These are phyloP conservation scores for Sporothrix humicola DNA, from an alignment of 2,329 filamentous ascomycete species.

Conservation along the genomic window DNA sequence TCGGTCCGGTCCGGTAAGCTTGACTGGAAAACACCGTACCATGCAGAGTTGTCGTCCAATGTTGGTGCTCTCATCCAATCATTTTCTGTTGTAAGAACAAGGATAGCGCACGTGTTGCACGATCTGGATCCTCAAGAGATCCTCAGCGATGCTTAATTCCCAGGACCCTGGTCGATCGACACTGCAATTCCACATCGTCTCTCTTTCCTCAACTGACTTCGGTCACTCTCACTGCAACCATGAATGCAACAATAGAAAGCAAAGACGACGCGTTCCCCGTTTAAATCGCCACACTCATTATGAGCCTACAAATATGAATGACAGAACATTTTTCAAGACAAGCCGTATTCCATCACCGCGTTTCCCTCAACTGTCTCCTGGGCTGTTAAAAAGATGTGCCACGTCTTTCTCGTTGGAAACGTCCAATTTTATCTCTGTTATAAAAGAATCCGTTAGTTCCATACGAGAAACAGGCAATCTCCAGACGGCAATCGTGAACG, in stretches of 20 bases:
- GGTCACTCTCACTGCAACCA: background rate
- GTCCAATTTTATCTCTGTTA: too few relatives aligned
- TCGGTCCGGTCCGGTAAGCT: constrained; percentile 11
- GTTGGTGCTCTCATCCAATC: background rate
- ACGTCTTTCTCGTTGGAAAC: too few relatives aligned
- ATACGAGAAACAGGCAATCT: too few relatives aligned
- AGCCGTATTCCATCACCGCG: too few relatives aligned
- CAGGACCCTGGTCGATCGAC: background rate
- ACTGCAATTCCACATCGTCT: background rate
- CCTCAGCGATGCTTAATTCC: background rate
- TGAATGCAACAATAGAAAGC: background rate
- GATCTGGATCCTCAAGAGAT: background rate
- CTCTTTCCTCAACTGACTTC: background rate
- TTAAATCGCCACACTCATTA: background rate
- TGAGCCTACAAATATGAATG: background rate
- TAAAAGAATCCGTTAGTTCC: too few relatives aligned
- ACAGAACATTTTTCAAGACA: too few relatives aligned
- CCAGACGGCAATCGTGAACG: too few relatives aligned
- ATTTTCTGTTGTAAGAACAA: background rate
- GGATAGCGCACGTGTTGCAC: constrained; percentile 1
- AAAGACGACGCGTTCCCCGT: background rate
- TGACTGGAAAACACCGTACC: background rate
- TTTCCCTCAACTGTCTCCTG: too few relatives aligned
- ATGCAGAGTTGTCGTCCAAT: background rate
- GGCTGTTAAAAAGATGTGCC: too few relatives aligned